These are phyloP conservation scores for Ophiosphaerella korrae DNA, from an alignment of 2,329 filamentous ascomycete genomes.

Conservation along the genomic window DNA sequence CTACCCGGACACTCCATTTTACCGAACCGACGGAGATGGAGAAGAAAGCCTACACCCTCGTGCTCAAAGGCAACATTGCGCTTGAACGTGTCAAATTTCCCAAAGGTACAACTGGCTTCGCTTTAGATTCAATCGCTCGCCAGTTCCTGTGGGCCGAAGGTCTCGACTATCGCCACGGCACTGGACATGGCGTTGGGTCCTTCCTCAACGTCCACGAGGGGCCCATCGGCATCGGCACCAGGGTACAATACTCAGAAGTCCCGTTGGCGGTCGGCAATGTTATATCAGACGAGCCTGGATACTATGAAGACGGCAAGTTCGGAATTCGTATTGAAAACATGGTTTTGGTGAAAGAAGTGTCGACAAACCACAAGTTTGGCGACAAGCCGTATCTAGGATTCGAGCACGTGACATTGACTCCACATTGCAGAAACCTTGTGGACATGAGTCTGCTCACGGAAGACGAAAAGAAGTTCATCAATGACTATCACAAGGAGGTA, in stretches of 20 bases:
- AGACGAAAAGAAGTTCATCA: constrained; percentile 83
- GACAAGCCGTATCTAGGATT: constrained; percentile 95
- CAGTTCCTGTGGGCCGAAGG: constrained; percentile 94
- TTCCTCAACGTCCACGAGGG: constrained; percentile 98
- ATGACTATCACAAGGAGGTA: constrained; percentile 82
- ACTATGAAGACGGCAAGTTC: constrained; percentile 94
- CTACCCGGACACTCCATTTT: constrained; percentile 91
- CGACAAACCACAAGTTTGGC: constrained; percentile 85
- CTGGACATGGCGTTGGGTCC: constrained; percentile 92
- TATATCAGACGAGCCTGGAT: constrained; percentile 93
- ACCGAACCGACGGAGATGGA: constrained; percentile 82
- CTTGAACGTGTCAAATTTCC: constrained; percentile 87
- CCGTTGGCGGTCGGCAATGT: constrained; percentile 90
- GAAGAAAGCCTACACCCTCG: constrained; percentile 87
- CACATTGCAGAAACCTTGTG: constrained; percentile 88
- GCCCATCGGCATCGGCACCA: constrained; percentile 92
- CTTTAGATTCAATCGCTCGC: constrained; percentile 83
- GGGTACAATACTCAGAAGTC: constrained; percentile 90
- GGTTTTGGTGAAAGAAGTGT: constrained; percentile 84
- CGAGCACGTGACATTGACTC: constrained; percentile 96
- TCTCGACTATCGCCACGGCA: constrained; percentile 94
- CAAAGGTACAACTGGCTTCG: constrained; percentile 92
- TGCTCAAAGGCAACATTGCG: constrained; percentile 91
- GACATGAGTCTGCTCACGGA: constrained; percentile 73
- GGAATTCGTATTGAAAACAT: constrained; percentile 98